phyloP scores from a whole-genome alignment of 148 eudicot genomes.

The Vaccinium darrowii region DNA sequence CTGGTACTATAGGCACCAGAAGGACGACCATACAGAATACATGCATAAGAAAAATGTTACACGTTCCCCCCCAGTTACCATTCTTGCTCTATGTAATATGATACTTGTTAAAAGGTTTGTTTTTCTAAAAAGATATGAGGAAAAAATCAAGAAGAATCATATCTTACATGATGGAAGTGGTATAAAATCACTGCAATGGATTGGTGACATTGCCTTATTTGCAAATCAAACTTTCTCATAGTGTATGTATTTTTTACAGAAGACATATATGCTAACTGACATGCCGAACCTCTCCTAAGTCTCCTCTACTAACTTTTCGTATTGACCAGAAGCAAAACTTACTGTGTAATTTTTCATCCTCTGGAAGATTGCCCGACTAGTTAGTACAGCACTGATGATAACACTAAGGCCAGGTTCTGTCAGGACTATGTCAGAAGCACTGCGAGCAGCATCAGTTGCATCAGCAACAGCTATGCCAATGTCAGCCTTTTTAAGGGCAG shows the following conservation, averaged over 20 bases:
- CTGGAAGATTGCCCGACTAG: conserved; percentile 77
- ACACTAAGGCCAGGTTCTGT: conserved; percentile 84
- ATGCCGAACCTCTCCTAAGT: not conserved
- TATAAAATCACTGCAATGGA: not conserved
- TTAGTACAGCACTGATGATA: conserved; percentile 76
- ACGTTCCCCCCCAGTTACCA: not conserved
- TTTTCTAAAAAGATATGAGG: not conserved
- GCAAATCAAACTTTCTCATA: not conserved
- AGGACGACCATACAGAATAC: not conserved
- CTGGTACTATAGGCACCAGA: not conserved
- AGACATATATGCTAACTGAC: not conserved
- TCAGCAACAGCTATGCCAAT: conserved; percentile 85
- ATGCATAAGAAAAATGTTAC: not conserved
- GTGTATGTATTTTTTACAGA: not conserved
- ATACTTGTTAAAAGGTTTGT: not conserved
- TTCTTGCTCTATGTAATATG: not conserved
- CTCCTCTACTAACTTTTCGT: not conserved
- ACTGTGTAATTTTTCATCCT: conserved; percentile 85
- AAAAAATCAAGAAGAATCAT: not conserved
- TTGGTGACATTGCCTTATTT: not conserved
- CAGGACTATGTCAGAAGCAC: conserved; percentile 80
- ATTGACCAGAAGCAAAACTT: conserved; percentile 6
- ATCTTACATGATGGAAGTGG: not conserved
- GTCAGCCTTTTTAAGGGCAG: conserved; percentile 77
- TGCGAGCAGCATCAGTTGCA: conserved; percentile 88